These are phyloP conservation scores for Sporothrix dimorphospora DNA, from an alignment of 2,329 filamentous ascomycete species.

Conservation along the genomic window DNA sequence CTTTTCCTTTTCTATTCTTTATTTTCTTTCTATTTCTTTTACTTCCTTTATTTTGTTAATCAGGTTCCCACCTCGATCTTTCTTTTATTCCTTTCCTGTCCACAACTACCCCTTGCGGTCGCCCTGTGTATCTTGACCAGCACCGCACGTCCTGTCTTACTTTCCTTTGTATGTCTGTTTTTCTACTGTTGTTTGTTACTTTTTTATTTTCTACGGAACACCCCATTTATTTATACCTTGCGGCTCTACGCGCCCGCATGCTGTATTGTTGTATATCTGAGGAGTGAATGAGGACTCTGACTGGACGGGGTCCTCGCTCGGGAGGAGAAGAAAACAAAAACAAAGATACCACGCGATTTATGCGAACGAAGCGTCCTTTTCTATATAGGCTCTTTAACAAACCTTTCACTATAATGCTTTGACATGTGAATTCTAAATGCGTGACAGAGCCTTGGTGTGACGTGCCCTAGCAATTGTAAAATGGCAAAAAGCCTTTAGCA, in stretches of 20 bases:
- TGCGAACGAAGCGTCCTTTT: conserved; percentile 10
- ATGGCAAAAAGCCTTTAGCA: too few species aligned
- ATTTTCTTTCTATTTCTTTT: not conserved
- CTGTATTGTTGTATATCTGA: conserved; percentile 20
- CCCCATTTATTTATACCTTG: conserved; percentile 1
- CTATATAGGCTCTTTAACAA: not conserved
- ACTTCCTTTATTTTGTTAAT: not conserved
- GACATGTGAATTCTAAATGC: not conserved
- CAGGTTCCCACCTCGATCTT: not conserved
- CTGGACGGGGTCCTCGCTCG: not conserved
- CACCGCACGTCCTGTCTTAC: not conserved
- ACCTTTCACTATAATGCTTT: not conserved
- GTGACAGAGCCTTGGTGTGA: not conserved
- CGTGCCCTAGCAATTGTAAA: not conserved
- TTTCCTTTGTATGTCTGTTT: not conserved
- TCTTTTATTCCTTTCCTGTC: not conserved
- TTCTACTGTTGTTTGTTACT: not conserved
- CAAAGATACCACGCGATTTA: conserved; percentile 25
- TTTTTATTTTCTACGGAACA: not conserved
- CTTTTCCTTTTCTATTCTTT: not conserved
- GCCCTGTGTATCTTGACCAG: not conserved
- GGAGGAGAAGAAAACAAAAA: not conserved
- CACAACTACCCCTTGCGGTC: conserved; percentile 1
- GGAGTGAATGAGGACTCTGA: not conserved
- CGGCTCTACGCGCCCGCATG: not conserved